Evolutionary conservation across 768 basidiomycete species (phyloP), one percentile per base, ranked within the genome.

Genomic region (Chlorophyllum brunneum): DNA sequence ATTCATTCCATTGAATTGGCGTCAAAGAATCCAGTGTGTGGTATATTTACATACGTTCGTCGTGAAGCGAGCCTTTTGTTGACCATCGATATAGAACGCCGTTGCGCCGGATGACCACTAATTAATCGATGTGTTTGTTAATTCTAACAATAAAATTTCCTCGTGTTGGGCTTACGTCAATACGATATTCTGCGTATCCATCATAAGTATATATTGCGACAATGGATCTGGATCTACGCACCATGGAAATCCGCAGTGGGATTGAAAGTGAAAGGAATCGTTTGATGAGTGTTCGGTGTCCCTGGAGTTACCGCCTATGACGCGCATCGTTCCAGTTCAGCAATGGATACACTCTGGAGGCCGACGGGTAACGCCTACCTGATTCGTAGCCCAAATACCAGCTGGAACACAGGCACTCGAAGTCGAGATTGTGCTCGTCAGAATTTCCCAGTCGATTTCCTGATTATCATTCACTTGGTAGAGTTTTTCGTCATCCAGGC

Each of bases 301-400:
- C 63, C 65, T 3, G 57, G 31, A 13, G 54, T 48, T 5, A 64
- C 54, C 38, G 63, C 56, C 67, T 68, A 23, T 26, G 20, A 22
- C 11, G 20, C 5, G 11, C 7, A 11, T 26, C 23, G 4, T 13
- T 8, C 22, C 5, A 3, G 6, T 42, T 4, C 23, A 15, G 6
- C 9, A 43, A 9, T 15, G 9, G 6, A 36, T 36, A 13, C 16
- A 15, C 7, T 11, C 34, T n/a, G n/a, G n/a, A n/a, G n/a, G n/a
- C n/a, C n/a, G n/a, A n/a, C n/a, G n/a, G 34, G 2, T 16, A n/a
- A 15, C 11, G 45, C 31, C 4, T 54, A 66, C 68, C 52, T 70
- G 65, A 37, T 69, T 69, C 22, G 68, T 67, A 15, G 69, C 67
- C 70, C 70, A 70, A 27, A 69, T 68, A 10, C 70, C 70, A 36